Base-by-base conservation (phyloP, 495 filamentous ascomycete genomes). In the Chaetomidium leptoderma region DNA sequence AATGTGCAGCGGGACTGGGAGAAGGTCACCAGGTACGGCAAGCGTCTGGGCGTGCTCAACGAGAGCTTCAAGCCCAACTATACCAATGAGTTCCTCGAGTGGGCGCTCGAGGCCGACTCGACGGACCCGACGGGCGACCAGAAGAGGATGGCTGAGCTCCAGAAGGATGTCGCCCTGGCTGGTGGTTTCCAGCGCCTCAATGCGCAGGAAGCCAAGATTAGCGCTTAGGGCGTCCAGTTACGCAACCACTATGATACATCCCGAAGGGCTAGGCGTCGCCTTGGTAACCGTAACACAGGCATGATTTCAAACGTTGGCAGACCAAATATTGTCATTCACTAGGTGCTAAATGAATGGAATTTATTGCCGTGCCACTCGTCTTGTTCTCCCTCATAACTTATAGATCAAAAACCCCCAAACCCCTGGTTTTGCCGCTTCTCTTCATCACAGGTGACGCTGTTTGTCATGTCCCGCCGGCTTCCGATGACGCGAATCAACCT, bases 1-100 rank as follows among this genome's bases (percentile, higher is more conserved):
- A 87, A 87, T 64, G 83, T 88, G 21, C 60, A 66, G 49, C 81
- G 84, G 55, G 85, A 87, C 74, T 87, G 83, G 84, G 68, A 73
- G 49, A 88, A 88, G 76, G 85, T 87, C 27, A 87, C 85, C 42
- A 74, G 73, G 58, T 88, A 88, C 55, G 84, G 84, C 36, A 86
- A 87, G 74, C 75, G 83, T 14, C 74, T 87, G 14, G 83, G 77
- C 5, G 79, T 87, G 43, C 70, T 88, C 17, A 74, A 80, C 47
- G 72, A 70, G 37, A 61, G 58, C 62, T 87, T 87, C 69, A 67
- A 73, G 65, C 76, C 83, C 11, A 88, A 88, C 74, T 87, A 86
- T 69, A 86, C 83, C 64, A 88, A 87, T 58, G 63, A 77, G 53
- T 86, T 77, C 70, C 71, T 88, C 19, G 73, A 72, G 11, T 88